A percentile compares a stretch with the other conserved stretches of the same genome.
These are phyloP conservation scores for Wilcoxina mikolae DNA, from an alignment of 495 filamentous ascomycete species.

Conservation along the genomic window DNA sequence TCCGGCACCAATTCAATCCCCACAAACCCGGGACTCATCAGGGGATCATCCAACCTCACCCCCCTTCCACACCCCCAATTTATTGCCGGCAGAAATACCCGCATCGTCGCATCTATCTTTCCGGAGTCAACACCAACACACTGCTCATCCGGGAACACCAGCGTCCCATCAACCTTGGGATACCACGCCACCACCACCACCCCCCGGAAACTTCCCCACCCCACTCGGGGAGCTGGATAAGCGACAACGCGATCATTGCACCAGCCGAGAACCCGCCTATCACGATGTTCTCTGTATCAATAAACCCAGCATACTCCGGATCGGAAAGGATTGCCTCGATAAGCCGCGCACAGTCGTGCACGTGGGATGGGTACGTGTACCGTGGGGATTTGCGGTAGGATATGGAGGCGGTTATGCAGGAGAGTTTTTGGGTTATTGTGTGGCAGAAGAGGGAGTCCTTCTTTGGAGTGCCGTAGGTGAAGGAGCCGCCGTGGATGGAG, in stretches of 20 bases:
- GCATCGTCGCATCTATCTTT: neutral
- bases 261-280: constrained; percentile 1
- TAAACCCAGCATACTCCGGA: neutral
- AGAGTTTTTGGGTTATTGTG: neutral
- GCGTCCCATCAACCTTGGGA: neutral
- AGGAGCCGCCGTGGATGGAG: neutral
- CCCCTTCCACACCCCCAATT: neutral
- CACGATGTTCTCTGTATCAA: neutral
- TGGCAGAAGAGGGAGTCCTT: neutral
- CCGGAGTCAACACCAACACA: neutral
- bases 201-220: neutral
- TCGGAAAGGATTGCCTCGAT: neutral
- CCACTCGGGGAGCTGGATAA: neutral
- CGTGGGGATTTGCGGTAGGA: neutral
- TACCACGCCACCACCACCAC: neutral
- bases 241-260: neutral
- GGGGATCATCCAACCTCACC: neutral
- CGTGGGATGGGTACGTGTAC: neutral
- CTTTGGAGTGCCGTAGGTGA: neutral
- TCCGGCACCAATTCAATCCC: neutral
- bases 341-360: neutral
- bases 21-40: neutral
- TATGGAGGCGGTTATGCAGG: neutral
- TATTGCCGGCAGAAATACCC: neutral
- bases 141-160: neutral